Percentiles rank a stretch among this genome's conserved stretches.
Conservation (phyloP, 257 asterid species). For the Nemophila menziesii region DNA sequence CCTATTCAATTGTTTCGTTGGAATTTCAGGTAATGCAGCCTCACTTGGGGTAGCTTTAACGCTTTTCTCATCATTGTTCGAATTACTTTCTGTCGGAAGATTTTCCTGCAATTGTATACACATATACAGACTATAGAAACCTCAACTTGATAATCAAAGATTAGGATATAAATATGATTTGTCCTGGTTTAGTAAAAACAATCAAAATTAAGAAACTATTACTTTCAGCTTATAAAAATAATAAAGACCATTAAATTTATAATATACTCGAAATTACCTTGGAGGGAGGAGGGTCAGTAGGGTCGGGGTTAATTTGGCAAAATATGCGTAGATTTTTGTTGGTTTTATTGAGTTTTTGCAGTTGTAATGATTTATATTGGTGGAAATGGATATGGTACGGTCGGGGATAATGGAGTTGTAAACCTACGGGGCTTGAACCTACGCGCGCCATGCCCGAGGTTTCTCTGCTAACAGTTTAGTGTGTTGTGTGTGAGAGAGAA, state of each 20-base stretch:
- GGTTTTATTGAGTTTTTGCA: slow-evolving; percentile 16
- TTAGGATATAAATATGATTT: no score
- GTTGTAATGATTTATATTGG: slow-evolving; percentile 17
- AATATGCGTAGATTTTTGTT: slow-evolving; percentile 21
- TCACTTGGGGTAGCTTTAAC: slow-evolving; percentile 27
- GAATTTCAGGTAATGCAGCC: slow-evolving; percentile 45
- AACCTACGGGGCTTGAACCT: slow-evolving; percentile 40
- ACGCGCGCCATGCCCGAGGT: slow-evolving; percentile 39
- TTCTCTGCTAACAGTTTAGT: no score
- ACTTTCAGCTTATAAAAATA: no score
- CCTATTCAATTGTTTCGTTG: slow-evolving; percentile 51
- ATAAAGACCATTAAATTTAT: no score
- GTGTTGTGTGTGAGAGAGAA: no score
- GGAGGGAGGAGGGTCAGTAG: slow-evolving; percentile 10
- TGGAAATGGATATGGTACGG: slow-evolving; percentile 17
- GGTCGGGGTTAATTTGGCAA: slow-evolving; percentile 19
- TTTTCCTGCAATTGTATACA: slow-evolving; percentile 33
- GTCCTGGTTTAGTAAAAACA: neutral
- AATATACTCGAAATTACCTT: neutral
- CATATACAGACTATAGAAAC: neutral
- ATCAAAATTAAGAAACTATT: no score
- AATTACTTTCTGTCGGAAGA: slow-evolving; percentile 22
- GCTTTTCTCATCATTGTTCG: slow-evolving; percentile 16
- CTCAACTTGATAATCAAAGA: neutral
- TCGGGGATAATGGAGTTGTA: slow-evolving; percentile 20